phyloP scores from a whole-genome alignment of 1,139 yeast species.

The Saccharomycopsis phalli region DNA sequence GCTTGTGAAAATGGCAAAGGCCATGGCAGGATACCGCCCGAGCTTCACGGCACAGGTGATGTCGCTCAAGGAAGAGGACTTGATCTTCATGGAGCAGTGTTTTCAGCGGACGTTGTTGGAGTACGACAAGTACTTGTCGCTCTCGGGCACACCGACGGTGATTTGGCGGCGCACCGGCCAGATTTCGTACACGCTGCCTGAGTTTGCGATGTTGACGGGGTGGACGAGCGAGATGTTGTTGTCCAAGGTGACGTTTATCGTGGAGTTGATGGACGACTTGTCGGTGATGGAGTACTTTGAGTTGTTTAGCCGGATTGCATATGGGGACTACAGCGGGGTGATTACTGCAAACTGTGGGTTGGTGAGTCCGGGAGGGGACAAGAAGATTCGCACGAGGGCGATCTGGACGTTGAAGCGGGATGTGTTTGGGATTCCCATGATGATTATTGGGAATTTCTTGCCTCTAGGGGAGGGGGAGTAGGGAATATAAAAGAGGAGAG shows the following conservation, averaged over 20 bases:
- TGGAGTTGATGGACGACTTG: slow-evolving; percentile 81
- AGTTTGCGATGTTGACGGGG: slow-evolving; percentile 83
- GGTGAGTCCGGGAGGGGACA: slow-evolving; percentile 27
- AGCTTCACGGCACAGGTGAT: slow-evolving; percentile 89
- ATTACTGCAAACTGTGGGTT: slow-evolving; percentile 76
- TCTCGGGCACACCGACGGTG: slow-evolving; percentile 88
- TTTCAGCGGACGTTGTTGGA: slow-evolving; percentile 87
- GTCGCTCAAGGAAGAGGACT: slow-evolving; percentile 78
- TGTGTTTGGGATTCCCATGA: slow-evolving; percentile 92
- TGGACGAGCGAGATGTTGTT: slow-evolving; percentile 71
- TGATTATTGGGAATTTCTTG: slow-evolving; percentile 87
- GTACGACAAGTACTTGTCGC: slow-evolving; percentile 73
- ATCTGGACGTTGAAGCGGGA: slow-evolving; percentile 91
- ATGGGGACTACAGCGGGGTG: slow-evolving; percentile 88
- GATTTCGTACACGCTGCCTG: slow-evolving; percentile 88
- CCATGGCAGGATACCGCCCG: slow-evolving; percentile 86
- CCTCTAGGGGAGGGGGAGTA: too few relatives aligned
- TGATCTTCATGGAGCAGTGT: slow-evolving; percentile 92
- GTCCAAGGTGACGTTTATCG: slow-evolving; percentile 62
- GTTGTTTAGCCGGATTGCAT: slow-evolving; percentile 75
- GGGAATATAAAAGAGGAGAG: too few relatives aligned
- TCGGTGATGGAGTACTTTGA: slow-evolving; percentile 84
- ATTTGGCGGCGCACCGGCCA: slow-evolving; percentile 96
- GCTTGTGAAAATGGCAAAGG: slow-evolving; percentile 75
- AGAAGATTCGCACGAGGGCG: slow-evolving; percentile 59